phyloP scores from a whole-genome alignment of 2,329 filamentous ascomycete species.

The Claviceps cyperi region DNA sequence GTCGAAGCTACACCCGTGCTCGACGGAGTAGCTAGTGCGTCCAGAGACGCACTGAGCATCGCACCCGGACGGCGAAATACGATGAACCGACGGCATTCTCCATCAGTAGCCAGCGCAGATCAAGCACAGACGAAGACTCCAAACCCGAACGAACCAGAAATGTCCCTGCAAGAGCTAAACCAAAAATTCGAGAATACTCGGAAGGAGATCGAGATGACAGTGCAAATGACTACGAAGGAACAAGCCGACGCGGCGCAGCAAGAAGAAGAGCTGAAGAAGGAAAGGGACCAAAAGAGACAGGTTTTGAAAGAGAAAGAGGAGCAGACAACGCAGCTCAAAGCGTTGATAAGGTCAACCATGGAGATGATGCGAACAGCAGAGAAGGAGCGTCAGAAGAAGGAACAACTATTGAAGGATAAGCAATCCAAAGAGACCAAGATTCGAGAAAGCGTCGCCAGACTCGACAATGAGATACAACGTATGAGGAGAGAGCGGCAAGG shows the following conservation, averaged over 20 bases:
- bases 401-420: constrained; percentile 56
- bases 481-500: constrained; percentile 41
- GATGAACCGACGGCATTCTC: constrained; percentile 61
- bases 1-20: constrained; percentile 48
- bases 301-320: constrained; percentile 82
- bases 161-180: constrained; percentile 64
- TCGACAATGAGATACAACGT: constrained; percentile 47
- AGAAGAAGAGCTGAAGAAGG: constrained; percentile 54
- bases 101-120: constrained; percentile 47
- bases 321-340: constrained; percentile 69
- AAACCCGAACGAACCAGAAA: constrained; percentile 39
- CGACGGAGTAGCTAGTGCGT: constrained; percentile 44
- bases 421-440: constrained; percentile 53
- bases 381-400: constrained; percentile 63
- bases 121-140: constrained; percentile 31
- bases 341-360: constrained; percentile 66
- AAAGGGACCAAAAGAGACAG: constrained; percentile 65
- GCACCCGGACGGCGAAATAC: constrained; percentile 31
- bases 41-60: constrained; percentile 46
- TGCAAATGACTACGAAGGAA: constrained; percentile 55
- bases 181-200: constrained; percentile 67
- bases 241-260: constrained; percentile 54
- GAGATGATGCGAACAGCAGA: constrained; percentile 69
- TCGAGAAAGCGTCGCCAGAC: constrained; percentile 53
- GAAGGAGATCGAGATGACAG: constrained; percentile 68